phyloP scores from a whole-genome alignment of 371 early-diverging fungal genomes.

The Funneliformis caledonium region DNA sequence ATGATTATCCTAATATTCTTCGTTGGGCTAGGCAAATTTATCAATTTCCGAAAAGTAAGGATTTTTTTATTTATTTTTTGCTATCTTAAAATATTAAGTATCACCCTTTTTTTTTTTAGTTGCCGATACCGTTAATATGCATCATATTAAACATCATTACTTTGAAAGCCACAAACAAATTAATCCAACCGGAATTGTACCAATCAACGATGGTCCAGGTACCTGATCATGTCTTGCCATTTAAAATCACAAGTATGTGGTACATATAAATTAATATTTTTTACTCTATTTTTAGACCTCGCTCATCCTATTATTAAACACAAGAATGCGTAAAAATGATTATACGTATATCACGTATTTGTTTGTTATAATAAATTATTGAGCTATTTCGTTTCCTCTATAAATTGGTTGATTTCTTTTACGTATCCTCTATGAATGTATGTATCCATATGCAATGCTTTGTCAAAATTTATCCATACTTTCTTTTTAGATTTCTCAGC shows the following conservation, averaged over 20 bases:
- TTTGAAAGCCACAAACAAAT: conserved; percentile 89
- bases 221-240: not conserved
- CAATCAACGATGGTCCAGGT: conserved; percentile 82
- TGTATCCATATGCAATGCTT: conserved; percentile 38
- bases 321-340: not conserved
- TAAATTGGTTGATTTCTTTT: conserved; percentile 31
- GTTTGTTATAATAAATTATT: too few species aligned
- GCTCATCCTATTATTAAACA: not conserved
- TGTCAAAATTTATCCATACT: conserved; percentile 40
- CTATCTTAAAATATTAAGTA: too few species aligned
- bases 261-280: not conserved
- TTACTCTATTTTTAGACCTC: conserved; percentile 1
- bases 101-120: conserved; percentile 45
- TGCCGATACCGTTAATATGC: conserved; percentile 84
- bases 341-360: too few species aligned
- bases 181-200: conserved; percentile 90
- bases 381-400: conserved; percentile 14
- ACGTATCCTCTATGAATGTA: conserved; percentile 12
- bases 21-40: conserved; percentile 85
- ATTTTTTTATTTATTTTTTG: not conserved
- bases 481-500: conserved; percentile 38
- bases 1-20: conserved; percentile 86
- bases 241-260: too few species aligned
- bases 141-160: conserved; percentile 94
- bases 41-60: conserved; percentile 72